Base-by-base conservation (phyloP, 1,284 basidiomycete species). In the Cutaneotrichosporon cutaneum region DNA sequence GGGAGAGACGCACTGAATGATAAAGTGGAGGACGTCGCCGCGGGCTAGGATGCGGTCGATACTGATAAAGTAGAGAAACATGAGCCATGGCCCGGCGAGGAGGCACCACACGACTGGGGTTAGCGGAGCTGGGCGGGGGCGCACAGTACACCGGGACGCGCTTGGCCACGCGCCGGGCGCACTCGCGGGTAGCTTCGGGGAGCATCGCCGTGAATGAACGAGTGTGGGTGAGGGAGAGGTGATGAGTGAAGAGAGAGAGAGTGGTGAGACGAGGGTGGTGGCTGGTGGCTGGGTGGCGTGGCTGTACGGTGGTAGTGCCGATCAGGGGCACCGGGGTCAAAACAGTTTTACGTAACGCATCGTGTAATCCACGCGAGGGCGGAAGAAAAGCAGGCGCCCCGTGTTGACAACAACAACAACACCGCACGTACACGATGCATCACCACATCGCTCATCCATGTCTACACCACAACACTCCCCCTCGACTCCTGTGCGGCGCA, bases 1-100 rank as follows among this genome's bases (percentile, higher is more conserved):
- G 70, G 61, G 2, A 73, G 57, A 0, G 14, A 56, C 70, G 58
- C 24, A 74, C 74, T 73, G 72, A 14, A 60, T 58, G n/a, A 70
- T 18, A 55, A 73, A 75, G 10, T 70, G 67, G 30, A 60, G 57
- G 6, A 57, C 24, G n/a, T 70, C 68, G 16, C 68, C 59, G 16
- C 68, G 64, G 6, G 55, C 56, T 16, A 74, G 55, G 7, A 70
- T 63, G 27, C 72, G 70, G 7, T 70, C 62, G 11, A 71, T 47
- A 0, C 66, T 60, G 27, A 76, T 65, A 51, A 70, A 67, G 32
- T 69, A 54, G 21, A 63, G 54, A 62, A 76, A 76, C 7, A 66
- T 55, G 11, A 67, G 21, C 73, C 72, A 75, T 35, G 71, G 63
- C 8, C 45, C 35, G 9, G 54, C 27, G 5, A 75, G 58, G 27